Base-by-base conservation (phyloP, 495 filamentous ascomycete genomes). In the Penicillium diatomitis region DNA sequence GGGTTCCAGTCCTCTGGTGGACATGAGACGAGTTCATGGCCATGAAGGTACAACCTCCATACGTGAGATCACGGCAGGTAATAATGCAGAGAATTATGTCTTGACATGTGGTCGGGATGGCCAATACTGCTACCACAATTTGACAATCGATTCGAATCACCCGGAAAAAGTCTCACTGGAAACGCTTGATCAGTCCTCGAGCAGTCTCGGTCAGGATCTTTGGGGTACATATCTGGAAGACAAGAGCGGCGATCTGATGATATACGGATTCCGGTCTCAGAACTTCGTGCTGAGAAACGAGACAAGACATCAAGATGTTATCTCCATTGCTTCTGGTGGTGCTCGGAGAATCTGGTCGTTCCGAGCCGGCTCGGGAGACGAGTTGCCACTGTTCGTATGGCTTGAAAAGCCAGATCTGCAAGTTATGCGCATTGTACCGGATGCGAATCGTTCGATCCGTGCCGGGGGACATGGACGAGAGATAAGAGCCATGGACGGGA, bases 381-480 rank as follows among this genome's bases (percentile, higher is more conserved):
- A 52, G 2, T 61, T 64, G 6, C 62, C 60, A 8, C 48, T 65
- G 5, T 70, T 85, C 5, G 56, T 78, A 4, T 85, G 79, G 78
- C 78, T 73, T 20, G 70, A 75, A 48, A 61, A 59, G n/a, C 50
- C 55, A 0, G 32, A 57, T 12, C 61, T 75, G 20, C 48, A 71
- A 11, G 12, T 33, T 4, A 12, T 20, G 6, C 41, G 31, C 30
- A 44, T 44, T 44, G n/a, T 12, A 27, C 5, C 10, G 3, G 41
- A 44, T 8, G 8, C 27, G 42, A 50, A 81, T 1, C 70, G 75
- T 41, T 72, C 70, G 2, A 81, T 86, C 45, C 53, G 52, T 0
- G 42, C 59, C 0, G 92, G 92, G 0, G 78, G 79, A 1, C 92
- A 99, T 64, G 92, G 92, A 0, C 67, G 92, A 33, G 92, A 99